Evolutionary conservation across 2,329 filamentous ascomycete genomes (phyloP).

Genomic region (Pseudogymnoascus sp.): DNA sequence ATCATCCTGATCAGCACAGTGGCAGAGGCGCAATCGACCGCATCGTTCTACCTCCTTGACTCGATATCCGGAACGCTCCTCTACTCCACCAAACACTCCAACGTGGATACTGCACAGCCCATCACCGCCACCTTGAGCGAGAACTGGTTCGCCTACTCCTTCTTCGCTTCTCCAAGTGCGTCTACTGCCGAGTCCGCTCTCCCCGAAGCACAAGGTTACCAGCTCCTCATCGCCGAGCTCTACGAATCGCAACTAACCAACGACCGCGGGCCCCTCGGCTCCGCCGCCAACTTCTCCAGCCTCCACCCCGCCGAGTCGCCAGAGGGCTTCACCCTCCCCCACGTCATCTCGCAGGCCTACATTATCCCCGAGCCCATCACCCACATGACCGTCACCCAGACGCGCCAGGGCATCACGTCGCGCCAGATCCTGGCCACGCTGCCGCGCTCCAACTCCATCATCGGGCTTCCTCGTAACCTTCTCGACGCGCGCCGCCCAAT

Average conservation of each 20-base stretch:
- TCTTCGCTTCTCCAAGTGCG: slow-evolving; percentile 56
- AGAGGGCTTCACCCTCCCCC: slow-evolving; percentile 53
- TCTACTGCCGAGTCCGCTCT: slow-evolving; percentile 45
- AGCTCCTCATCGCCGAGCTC: slow-evolving; percentile 78
- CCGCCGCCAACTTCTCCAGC: slow-evolving; percentile 68
- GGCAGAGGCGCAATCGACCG: slow-evolving; percentile 48
- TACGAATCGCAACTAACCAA: slow-evolving; percentile 81
- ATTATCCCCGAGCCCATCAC: slow-evolving; percentile 73
- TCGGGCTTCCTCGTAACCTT: slow-evolving; percentile 69
- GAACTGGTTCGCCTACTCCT: slow-evolving; percentile 91
- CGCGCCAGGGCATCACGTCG: slow-evolving; percentile 82
- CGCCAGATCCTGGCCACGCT: slow-evolving; percentile 75
- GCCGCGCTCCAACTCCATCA: slow-evolving; percentile 63
- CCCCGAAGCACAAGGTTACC: slow-evolving; percentile 69
- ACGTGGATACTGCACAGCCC: slow-evolving; percentile 65
- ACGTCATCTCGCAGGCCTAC: slow-evolving; percentile 73
- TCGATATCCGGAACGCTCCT: slow-evolving; percentile 77
- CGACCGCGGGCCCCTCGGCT: slow-evolving; percentile 71
- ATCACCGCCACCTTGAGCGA: slow-evolving; percentile 77
- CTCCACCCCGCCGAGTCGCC: slow-evolving; percentile 55
- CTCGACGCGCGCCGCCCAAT: slow-evolving; percentile 83
- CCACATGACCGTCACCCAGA: slow-evolving; percentile 76
- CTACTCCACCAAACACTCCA: slow-evolving; percentile 60
- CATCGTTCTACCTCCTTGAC: slow-evolving; percentile 75
- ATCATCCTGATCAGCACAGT: slow-evolving; percentile 67